phyloP scores from a whole-genome alignment of 148 eudicot genomes.

The Oxyria digyna region DNA sequence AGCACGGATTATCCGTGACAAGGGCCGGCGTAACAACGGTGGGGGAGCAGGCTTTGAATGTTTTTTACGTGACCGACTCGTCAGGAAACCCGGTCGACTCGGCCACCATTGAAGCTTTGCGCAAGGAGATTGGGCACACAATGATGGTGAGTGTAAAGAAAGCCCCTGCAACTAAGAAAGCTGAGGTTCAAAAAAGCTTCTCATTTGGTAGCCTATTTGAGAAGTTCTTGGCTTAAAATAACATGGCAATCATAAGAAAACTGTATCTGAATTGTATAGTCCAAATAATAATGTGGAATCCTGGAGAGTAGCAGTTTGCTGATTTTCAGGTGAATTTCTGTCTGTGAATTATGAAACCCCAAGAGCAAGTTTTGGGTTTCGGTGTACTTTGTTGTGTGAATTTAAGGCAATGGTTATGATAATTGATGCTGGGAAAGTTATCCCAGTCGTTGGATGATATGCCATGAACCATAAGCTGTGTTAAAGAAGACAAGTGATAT shows the following conservation, averaged over 20 bases:
- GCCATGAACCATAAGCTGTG: background rate
- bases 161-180: constrained; percentile 23
- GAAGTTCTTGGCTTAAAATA: constrained; percentile 15
- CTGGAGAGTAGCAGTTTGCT: too few relatives aligned
- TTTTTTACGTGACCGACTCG: constrained; percentile 45
- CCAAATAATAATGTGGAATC: too few relatives aligned
- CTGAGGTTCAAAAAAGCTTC: constrained; percentile 45
- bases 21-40: constrained; percentile 44
- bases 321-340: too few relatives aligned
- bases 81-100: constrained; percentile 34
- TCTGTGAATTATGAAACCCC: background rate
- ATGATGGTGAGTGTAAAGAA: constrained; percentile 73
- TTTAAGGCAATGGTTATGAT: background rate
- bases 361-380: background rate
- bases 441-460: background rate
- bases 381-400: background rate
- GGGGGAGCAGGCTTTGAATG: constrained; percentile 33
- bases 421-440: background rate
- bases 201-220: constrained; percentile 40
- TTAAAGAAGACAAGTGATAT: background rate
- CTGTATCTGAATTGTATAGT: background rate
- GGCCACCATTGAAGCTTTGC: constrained; percentile 40
- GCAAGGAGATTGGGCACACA: constrained; percentile 52
- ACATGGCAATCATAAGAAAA: background rate
- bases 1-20: constrained; percentile 40